Conservation (phyloP, 306 rosid genomes). For the Vigna unguiculata region DNA sequence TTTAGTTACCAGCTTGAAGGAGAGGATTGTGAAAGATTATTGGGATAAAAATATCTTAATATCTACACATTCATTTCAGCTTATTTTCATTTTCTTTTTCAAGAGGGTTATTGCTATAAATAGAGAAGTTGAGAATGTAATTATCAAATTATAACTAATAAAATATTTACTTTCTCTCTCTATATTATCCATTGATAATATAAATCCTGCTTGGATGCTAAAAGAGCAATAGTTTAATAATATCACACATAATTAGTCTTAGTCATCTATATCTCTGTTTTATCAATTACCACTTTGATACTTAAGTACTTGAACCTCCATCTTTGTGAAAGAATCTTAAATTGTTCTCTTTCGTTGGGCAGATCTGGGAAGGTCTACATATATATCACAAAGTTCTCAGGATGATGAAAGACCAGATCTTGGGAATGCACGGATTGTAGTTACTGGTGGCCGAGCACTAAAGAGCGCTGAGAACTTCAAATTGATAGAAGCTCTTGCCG, state of each 20-base stretch:
- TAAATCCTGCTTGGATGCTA: conserved; percentile 31
- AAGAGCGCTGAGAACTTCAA: conserved; percentile 93
- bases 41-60: no score
- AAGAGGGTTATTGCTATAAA: no score
- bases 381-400: conserved; percentile 69
- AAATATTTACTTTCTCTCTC: no score
- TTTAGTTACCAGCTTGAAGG: no score
- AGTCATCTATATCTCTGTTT: conserved; percentile 32
- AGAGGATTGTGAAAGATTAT: no score
- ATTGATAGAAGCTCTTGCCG: conserved; percentile 89
- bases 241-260: conserved; percentile 32
- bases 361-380: conserved; percentile 79
- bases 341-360: conserved; percentile 24
- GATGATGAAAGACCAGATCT: conserved; percentile 88
- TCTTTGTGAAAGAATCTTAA: conserved; percentile 12
- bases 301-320: conserved; percentile 39
- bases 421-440: conserved; percentile 83
- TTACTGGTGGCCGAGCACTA: conserved; percentile 89
- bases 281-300: conserved; percentile 6
- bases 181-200: conserved; percentile 4
- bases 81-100: no score
- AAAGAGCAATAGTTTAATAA: conserved; percentile 38
- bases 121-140: no score
- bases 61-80: no score
- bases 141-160: no score